Percentiles rank a stretch among this genome's conserved stretches.
phyloP scores from a whole-genome alignment of 2,329 filamentous ascomycete species.

The Aspergillus nomiae region DNA sequence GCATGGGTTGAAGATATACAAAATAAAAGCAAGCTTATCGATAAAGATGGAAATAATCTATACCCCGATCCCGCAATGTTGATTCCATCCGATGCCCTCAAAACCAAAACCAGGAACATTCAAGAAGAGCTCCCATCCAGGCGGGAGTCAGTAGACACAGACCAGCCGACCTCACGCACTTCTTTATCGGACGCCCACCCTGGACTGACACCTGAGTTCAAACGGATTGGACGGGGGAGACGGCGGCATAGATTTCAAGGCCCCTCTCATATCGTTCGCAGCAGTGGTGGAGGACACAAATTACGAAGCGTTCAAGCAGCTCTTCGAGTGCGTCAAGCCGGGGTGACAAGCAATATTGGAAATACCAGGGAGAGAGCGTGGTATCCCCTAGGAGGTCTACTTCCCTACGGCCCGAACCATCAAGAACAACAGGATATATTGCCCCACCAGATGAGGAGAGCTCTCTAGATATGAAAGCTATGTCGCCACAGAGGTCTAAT shows the following conservation, averaged over 20 bases:
- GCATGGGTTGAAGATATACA: constrained; percentile 85
- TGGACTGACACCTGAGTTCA: constrained; percentile 41
- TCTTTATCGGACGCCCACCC: constrained; percentile 46
- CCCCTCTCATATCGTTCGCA: constrained; percentile 58
- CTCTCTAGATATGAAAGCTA: not conserved
- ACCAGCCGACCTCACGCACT: constrained; percentile 26
- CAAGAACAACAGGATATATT: not conserved
- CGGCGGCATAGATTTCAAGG: constrained; percentile 64
- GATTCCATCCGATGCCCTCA: constrained; percentile 16
- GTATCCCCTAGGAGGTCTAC: constrained; percentile 9
- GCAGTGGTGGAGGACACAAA: constrained; percentile 56
- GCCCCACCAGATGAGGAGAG: not conserved
- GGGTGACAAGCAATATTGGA: constrained; percentile 19
- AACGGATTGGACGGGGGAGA: constrained; percentile 57
- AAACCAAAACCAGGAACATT: constrained; percentile 9
- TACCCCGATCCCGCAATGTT: constrained; percentile 46
- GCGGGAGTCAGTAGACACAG: constrained; percentile 25
- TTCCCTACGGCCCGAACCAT: constrained; percentile 4
- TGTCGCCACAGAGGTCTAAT: not conserved
- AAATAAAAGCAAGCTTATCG: constrained; percentile 80
- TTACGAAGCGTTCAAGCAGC: constrained; percentile 54
- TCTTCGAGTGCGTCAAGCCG: constrained; percentile 62
- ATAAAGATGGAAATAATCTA: constrained; percentile 73
- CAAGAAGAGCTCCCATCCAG: constrained; percentile 21
- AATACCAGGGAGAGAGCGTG: constrained; percentile 4